Evolutionary conservation across 2,329 filamentous ascomycete genomes (phyloP).

Genomic region (Endoconidiophora laricicola): DNA sequence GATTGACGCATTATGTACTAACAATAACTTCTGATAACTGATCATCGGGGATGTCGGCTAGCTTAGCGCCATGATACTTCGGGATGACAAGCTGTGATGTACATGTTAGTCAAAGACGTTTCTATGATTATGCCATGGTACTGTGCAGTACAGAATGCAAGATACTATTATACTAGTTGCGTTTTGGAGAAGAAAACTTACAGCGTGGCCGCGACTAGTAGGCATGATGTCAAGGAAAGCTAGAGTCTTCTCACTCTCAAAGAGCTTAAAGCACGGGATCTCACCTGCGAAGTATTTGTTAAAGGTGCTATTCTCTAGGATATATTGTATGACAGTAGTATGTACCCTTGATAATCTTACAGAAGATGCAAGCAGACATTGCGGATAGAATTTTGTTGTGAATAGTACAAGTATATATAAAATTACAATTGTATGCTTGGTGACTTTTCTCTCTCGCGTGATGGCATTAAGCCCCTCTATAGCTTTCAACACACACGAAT

Average conservation of each 20-base stretch:
- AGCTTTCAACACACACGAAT: too few relatives aligned
- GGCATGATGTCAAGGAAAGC: slow-evolving; percentile 96
- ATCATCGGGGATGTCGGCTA: slow-evolving; percentile 85
- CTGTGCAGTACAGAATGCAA: neutral
- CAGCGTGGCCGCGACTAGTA: slow-evolving; percentile 73
- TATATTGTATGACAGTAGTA: neutral
- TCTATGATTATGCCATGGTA: too few relatives aligned
- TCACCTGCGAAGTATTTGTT: slow-evolving; percentile 43
- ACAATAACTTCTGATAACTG: slow-evolving; percentile 67
- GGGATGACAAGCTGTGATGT: slow-evolving; percentile 74
- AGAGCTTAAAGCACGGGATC: slow-evolving; percentile 92
- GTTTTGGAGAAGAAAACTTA: slow-evolving; percentile 28
- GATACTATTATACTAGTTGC: neutral
- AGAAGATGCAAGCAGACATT: slow-evolving; percentile 65
- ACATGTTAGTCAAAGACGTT: neutral
- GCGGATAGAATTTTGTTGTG: neutral
- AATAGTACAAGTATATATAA: too few relatives aligned
- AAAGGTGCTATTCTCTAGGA: slow-evolving; percentile 11
- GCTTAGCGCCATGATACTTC: slow-evolving; percentile 83
- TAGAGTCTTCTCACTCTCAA: slow-evolving; percentile 81
- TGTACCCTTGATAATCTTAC: slow-evolving; percentile 87
- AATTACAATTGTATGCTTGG: too few relatives aligned
- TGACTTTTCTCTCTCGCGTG: too few relatives aligned
- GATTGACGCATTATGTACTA: slow-evolving; percentile 17
- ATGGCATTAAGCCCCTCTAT: too few relatives aligned